A percentile compares a stretch with the other conserved stretches of the same genome.
Conservation (phyloP, 1,139 yeast species). For the Saccharomyces hybrid region DNA sequence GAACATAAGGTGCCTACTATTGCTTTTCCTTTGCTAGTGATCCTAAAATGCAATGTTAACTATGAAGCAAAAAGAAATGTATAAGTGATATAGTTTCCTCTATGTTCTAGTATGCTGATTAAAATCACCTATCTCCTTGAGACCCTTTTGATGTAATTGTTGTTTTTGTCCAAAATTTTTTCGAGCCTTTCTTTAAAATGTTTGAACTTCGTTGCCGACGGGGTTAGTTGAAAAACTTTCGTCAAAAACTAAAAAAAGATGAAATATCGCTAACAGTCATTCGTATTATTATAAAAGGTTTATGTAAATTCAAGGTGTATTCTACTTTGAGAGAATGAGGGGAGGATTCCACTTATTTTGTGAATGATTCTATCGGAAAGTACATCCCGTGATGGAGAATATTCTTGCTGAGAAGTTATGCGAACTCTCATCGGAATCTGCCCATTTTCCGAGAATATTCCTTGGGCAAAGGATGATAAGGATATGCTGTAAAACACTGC, state of each 20-base stretch:
- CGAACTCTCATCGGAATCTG: not conserved
- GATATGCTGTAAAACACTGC: slow-evolving; percentile 6
- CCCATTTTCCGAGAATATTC: slow-evolving; percentile 1
- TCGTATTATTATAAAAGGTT: not conserved
- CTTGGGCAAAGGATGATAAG: not conserved
- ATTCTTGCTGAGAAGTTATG: not conserved
- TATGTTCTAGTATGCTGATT: no score
- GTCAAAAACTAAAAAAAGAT: not conserved
- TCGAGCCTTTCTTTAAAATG: not conserved
- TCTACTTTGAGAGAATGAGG: slow-evolving; percentile 7
- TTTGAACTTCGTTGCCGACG: not conserved
- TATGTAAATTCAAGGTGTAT: slow-evolving; percentile 2
- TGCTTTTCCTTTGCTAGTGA: not conserved
- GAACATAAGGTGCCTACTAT: slow-evolving; percentile 16
- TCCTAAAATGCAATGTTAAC: not conserved
- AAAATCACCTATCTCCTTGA: no score
- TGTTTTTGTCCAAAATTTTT: not conserved
- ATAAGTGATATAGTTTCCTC: not conserved
- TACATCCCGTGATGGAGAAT: not conserved
- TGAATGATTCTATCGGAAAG: slow-evolving; percentile 2
- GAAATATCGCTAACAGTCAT: not conserved
- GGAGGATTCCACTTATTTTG: slow-evolving; percentile 4
- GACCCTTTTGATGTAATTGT: not conserved
- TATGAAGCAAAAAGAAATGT: not conserved
- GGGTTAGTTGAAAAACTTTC: not conserved